A percentile compares a stretch with the other conserved stretches of the same genome.
Evolutionary conservation across 768 basidiomycete genomes (phyloP).

Genomic region (Psilocybe subaeruginosa): DNA sequence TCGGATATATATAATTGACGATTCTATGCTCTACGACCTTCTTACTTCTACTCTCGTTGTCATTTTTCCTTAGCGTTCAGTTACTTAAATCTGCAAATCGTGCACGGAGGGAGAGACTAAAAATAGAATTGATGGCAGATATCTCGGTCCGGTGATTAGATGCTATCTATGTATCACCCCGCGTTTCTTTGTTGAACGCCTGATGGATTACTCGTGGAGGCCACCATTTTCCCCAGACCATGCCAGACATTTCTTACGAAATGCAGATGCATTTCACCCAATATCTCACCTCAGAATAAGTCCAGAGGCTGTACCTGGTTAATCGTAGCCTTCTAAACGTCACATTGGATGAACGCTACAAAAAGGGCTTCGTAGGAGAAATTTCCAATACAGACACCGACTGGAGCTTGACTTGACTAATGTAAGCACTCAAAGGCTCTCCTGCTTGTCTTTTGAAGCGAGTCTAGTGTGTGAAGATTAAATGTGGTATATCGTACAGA

Average conservation of each 20-base stretch:
- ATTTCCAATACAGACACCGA: background rate
- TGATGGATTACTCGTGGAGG: background rate
- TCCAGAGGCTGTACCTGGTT: constrained; percentile 2
- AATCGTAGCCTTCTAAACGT: constrained; percentile 13
- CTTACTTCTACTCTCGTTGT: background rate
- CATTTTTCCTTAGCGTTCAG: background rate
- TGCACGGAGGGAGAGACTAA: background rate
- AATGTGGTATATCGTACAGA: background rate
- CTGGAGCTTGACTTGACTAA: background rate
- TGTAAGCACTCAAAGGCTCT: background rate
- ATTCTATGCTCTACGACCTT: background rate
- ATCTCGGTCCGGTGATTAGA: background rate
- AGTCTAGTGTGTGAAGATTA: background rate
- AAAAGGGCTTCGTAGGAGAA: background rate
- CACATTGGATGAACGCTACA: constrained; percentile 14
- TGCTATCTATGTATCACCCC: background rate
- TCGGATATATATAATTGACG: background rate
- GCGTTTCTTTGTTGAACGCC: background rate
- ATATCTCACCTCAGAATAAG: constrained; percentile 10
- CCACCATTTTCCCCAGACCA: background rate
- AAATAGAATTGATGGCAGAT: background rate
- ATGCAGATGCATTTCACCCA: constrained; percentile 7
- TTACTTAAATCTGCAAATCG: background rate
- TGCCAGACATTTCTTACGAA: constrained; percentile 11
- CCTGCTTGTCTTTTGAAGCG: background rate